Base-by-base conservation (phyloP, 2,329 filamentous ascomycete genomes). In the Cryphonectria naterciae region DNA sequence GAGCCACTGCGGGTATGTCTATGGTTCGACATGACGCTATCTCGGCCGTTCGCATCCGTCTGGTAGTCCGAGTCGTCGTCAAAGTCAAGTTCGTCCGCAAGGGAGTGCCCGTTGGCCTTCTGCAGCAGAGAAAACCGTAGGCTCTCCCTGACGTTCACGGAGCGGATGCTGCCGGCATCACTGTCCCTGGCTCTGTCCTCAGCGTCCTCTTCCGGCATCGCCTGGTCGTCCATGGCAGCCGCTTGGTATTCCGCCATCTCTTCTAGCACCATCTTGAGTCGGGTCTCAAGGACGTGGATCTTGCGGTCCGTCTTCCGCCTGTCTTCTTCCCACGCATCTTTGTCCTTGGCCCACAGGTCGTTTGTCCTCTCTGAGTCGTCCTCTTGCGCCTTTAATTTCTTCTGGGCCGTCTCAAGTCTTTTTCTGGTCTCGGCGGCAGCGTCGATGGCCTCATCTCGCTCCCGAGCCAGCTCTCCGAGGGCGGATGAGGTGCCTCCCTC, bases 11-110 rank as follows among this genome's bases (percentile, higher is more conserved):
- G 85, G 49, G 79, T 80, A 74, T 89, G 88, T 25, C 81, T 80
- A 63, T 80, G 76, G 70, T 82, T 81, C 2, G 89, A 91, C 65
- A 90, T 76, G 22, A 85, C 84, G 73, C 88, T 92, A 69, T 91
- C 87, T 52, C 90, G 88, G 1, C 91, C 90, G 65, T 93, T 92
- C 61, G 91, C 87, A 73, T 95, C 91, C 49, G 92, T 91, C 73
- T 92, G 84, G 68, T 89, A 87, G 60, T 88, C 86, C 43, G 95
- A 93, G 69, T 95, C 93, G 72, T 93, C 92, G 70, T 95, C 93
- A 73, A 97, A 92, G 73, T 93, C 91, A 68, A 99, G 86, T 81
- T 99, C 96, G 76, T 98, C 95, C 0, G 96, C 96, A 56, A 99
- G 85, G 73, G 92, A 97, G 71, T 94, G 81, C 1, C 92, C 92